Conservation (phyloP, 371 early-diverging fungal species). For the Apophysomyces elegans region DNA sequence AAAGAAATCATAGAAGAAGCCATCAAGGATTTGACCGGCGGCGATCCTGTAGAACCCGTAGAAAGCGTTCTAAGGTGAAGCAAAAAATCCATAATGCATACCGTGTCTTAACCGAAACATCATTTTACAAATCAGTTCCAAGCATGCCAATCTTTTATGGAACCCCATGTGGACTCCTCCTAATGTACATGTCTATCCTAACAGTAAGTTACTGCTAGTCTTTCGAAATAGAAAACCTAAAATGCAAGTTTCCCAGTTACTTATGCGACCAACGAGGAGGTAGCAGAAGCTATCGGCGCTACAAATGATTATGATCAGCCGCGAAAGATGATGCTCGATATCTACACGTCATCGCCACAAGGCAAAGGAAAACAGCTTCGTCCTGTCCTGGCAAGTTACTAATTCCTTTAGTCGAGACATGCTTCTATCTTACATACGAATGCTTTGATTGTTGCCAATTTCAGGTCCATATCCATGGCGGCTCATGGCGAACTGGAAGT, state of each 20-base stretch:
- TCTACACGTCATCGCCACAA: constrained; percentile 37
- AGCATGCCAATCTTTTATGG: constrained; percentile 27
- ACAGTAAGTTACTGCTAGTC: constrained; percentile 43
- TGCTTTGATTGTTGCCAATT: not conserved
- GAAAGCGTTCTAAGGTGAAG: constrained; percentile 24
- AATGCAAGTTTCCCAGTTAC: constrained; percentile 36
- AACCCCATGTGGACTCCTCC: constrained; percentile 51
- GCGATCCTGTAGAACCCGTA: constrained; percentile 19
- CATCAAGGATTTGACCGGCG: constrained; percentile 19
- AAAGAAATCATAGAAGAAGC: constrained; percentile 27
- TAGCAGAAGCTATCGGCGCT: constrained; percentile 34
- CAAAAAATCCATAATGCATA: too few species aligned
- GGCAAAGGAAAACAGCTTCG: constrained; percentile 23
- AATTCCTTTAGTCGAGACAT: constrained; percentile 52
- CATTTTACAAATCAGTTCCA: constrained; percentile 1
- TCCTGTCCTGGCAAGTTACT: constrained; percentile 51
- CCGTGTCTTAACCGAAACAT: not conserved
- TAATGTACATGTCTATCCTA: constrained; percentile 48
- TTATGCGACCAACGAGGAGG: constrained; percentile 60
- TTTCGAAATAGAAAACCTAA: not conserved
- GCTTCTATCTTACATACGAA: not conserved
- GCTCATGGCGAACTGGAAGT: constrained; percentile 61
- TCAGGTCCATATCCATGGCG: constrained; percentile 71
- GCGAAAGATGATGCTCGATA: constrained; percentile 48
- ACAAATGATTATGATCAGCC: constrained; percentile 34